Evolutionary conservation across 2,329 filamentous ascomycete genomes (phyloP), one percentile per base, ranked within the genome.

Genomic region (Ophiostoma ulmi): DNA sequence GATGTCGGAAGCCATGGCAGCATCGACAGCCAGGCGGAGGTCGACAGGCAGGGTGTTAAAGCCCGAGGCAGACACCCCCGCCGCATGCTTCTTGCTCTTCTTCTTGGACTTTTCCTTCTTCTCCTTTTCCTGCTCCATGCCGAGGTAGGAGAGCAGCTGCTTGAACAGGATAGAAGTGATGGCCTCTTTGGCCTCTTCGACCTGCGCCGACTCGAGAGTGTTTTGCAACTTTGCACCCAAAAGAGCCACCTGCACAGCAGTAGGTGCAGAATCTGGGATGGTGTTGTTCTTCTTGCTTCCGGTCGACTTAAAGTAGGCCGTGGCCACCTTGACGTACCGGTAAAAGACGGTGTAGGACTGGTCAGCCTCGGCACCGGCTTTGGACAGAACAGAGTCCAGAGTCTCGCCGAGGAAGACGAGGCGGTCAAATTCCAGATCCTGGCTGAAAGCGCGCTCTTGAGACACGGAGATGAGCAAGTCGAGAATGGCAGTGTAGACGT

Each of bases 401-500:
- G 69, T 38, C 67, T 77, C 71, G 7, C 77, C 80, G 22, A 81
- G 68, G 4, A 73, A 70, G 11, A 79, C 76, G 6, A 83, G 71
- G 22, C 80, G 76, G 17, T 77, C 73, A 68, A 81, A 86, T 1
- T 72, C 75, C 78, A 86, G 81, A 0, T 76, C 78, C 73, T 78
- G 70, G 8, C 22, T 69, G 70, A 85, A 85, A 0, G 83, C 85
- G 0, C 85, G 80, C n/a, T 80, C 80, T 5, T 77, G 76, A 81
- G 86, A 85, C 35, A 86, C 76, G 74, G 84, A 86, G 2, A 80
- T 76, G 73, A 82, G 80, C 67, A 87, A 74, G 26, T 81, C 79
- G 7, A 87, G 76, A 5, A 83, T 74, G 10, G 39, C 20, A 6
- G 39, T 67, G 22, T 35, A 41, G 39, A 20, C 80, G 78, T 80